phyloP scores from a whole-genome alignment of 305 asterid genomes.

The Euphrasia arctica region DNA sequence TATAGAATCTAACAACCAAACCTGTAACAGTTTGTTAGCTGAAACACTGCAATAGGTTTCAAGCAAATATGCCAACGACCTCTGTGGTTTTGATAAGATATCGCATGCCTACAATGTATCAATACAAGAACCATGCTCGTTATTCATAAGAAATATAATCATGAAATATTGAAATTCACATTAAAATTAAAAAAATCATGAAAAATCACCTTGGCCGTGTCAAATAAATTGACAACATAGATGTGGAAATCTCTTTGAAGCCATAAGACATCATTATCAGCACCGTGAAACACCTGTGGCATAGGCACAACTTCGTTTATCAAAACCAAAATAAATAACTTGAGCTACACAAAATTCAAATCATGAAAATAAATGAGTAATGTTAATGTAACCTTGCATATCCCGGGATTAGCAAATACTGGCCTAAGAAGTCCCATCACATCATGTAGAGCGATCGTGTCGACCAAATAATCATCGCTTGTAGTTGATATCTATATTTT shows the following conservation, averaged over 20 bases:
- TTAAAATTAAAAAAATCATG: neutral
- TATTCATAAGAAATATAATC: slow-evolving; percentile 18
- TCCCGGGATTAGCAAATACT: slow-evolving; percentile 71
- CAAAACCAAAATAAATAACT: neutral
- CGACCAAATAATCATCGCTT: slow-evolving; percentile 72
- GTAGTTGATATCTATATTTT: slow-evolving; percentile 67
- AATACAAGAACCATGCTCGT: slow-evolving; percentile 23
- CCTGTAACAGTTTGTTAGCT: slow-evolving; percentile 86
- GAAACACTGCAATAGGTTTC: slow-evolving; percentile 69
- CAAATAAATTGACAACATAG: slow-evolving; percentile 90
- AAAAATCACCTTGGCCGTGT: slow-evolving; percentile 83
- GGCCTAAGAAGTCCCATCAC: slow-evolving; percentile 77
- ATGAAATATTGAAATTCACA: neutral
- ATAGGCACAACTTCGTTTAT: slow-evolving; percentile 20
- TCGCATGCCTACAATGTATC: slow-evolving; percentile 84
- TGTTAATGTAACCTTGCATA: slow-evolving; percentile 67
- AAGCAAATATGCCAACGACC: slow-evolving; percentile 91
- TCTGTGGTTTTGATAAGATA: slow-evolving; percentile 80
- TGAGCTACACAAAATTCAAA: neutral
- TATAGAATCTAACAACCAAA: slow-evolving; percentile 26
- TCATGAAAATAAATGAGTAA: no score
- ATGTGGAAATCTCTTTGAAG: slow-evolving; percentile 97
- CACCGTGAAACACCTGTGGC: slow-evolving; percentile 92
- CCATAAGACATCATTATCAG: slow-evolving; percentile 97
- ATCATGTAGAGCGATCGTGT: slow-evolving; percentile 76